Conservation (phyloP, 495 filamentous ascomycete genomes). For the Hyaloscypha bicolor region DNA sequence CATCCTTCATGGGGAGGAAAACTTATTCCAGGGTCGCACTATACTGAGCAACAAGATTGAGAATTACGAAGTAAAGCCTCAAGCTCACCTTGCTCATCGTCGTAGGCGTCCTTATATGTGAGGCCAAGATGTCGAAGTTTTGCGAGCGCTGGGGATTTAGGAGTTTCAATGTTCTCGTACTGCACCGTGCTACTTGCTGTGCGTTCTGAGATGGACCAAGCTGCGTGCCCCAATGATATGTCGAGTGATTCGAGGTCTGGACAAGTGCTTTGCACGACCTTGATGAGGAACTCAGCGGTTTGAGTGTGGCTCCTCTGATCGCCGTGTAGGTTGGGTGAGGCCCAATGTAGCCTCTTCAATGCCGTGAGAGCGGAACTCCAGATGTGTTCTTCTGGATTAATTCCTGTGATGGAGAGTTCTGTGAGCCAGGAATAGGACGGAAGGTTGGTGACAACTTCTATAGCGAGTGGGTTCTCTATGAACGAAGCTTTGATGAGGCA, state of each 20-base stretch:
- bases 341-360: constrained; percentile 16
- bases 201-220: not conserved
- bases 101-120: not conserved
- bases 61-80: not conserved
- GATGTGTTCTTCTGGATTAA: constrained; percentile 16
- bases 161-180: not conserved
- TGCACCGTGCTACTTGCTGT: not conserved
- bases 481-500: constrained; percentile 12
- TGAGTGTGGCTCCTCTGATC: not conserved
- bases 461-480: constrained; percentile 4
- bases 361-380: constrained; percentile 7
- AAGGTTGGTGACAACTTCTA: constrained; percentile 15
- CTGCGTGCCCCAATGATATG: not conserved
- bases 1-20: not conserved
- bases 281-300: constrained; percentile 4
- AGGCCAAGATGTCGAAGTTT: constrained; percentile 21
- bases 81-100: not conserved
- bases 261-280: constrained; percentile 24
- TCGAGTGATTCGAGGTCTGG: constrained; percentile 18
- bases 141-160: not conserved
- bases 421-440: constrained; percentile 16
- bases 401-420: constrained; percentile 2
- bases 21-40: constrained; percentile 12
- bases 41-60: not conserved
- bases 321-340: not conserved